A percentile compares a stretch with the other conserved stretches of the same genome.
Evolutionary conservation across 306 rosid genomes (phyloP).

Genomic region (Glycine tomentella): DNA sequence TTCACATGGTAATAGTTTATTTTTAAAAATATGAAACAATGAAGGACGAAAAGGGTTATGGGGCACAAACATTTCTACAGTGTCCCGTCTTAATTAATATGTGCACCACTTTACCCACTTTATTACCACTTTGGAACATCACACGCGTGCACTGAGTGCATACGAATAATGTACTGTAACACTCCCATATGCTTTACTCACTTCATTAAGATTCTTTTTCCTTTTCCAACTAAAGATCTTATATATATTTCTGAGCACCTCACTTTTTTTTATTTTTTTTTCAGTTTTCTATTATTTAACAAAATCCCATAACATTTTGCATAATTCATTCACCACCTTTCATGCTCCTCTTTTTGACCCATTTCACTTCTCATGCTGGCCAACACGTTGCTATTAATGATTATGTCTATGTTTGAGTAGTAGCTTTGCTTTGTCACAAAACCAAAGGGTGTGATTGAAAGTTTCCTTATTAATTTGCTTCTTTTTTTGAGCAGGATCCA

Average conservation of each 20-base stretch:
- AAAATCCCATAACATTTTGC: slow-evolving; percentile 5
- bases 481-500: slow-evolving; percentile 63
- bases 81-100: slow-evolving; percentile 4
- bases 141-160: slow-evolving; percentile 35
- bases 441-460: slow-evolving; percentile 8
- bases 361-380: slow-evolving; percentile 24
- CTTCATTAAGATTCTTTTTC: slow-evolving; percentile 60
- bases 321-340: slow-evolving; percentile 16
- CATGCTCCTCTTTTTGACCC: slow-evolving; percentile 40
- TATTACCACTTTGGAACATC: slow-evolving; percentile 20
- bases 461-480: neutral
- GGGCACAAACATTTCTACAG: neutral
- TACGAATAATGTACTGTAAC: slow-evolving; percentile 46
- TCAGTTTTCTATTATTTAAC: slow-evolving; percentile 1
- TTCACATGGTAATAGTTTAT: neutral
- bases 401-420: slow-evolving; percentile 43
- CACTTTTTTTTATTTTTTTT: neutral
- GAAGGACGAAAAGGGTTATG: neutral
- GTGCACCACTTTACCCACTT: slow-evolving; percentile 14
- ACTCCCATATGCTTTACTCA: slow-evolving; percentile 36
- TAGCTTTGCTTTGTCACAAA: slow-evolving; percentile 35
- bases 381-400: slow-evolving; percentile 31
- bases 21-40: neutral
- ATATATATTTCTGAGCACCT: slow-evolving; percentile 34
- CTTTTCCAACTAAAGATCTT: slow-evolving; percentile 17